phyloP scores from a whole-genome alignment of 2,329 filamentous ascomycete genomes.

The Sporothrix dimorphospora region DNA sequence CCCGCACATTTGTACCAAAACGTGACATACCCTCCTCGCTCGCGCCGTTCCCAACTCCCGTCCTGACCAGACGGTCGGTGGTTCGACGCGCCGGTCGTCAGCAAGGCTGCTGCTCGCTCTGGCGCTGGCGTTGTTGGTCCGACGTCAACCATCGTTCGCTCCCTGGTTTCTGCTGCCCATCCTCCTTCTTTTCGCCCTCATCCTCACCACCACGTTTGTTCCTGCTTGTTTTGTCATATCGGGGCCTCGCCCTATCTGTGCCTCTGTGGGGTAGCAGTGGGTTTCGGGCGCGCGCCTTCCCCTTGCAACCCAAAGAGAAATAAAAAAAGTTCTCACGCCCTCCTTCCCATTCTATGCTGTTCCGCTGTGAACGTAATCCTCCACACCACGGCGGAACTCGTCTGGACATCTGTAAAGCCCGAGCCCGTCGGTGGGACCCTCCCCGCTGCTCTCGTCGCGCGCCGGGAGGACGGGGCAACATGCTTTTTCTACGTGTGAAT shows the following conservation, averaged over 20 bases:
- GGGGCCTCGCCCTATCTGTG: neutral
- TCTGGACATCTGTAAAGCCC: conserved; percentile 4
- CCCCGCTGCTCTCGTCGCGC: neutral
- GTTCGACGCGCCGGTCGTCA: neutral
- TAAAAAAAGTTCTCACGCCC: neutral
- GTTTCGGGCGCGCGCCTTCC: neutral
- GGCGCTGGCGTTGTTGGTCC: too few species aligned
- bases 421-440: neutral
- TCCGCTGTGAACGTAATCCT: conserved; percentile 7
- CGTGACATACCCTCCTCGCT: conserved; percentile 1
- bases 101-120: neutral
- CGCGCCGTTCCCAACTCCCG: conserved; percentile 7
- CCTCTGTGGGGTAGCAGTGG: neutral
- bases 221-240: neutral
- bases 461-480: neutral
- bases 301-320: neutral
- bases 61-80: neutral
- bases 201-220: neutral
- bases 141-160: too few species aligned
- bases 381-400: conserved; percentile 6
- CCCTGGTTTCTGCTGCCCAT: neutral
- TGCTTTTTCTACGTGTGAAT: neutral
- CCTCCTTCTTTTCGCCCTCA: neutral
- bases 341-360: neutral
- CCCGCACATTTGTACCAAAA: neutral